phyloP scores from a whole-genome alignment of 2,329 filamentous ascomycete genomes.

The Venturia effusa region DNA sequence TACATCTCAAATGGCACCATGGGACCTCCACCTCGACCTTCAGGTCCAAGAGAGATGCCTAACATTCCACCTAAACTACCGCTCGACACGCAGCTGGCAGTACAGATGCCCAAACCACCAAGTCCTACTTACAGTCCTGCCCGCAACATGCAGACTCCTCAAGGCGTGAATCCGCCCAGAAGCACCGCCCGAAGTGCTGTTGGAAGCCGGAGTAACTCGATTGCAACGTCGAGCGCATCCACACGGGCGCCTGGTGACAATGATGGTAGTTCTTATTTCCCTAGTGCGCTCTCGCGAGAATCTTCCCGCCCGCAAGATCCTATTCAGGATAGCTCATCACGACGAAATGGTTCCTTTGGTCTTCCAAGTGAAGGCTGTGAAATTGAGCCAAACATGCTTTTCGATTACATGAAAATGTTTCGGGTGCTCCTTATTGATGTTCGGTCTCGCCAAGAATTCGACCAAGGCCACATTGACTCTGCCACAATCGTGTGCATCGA shows the following conservation, averaged over 20 bases:
- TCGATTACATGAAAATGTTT: constrained; percentile 56
- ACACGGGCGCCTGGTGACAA: constrained; percentile 29
- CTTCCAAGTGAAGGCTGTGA: constrained; percentile 42
- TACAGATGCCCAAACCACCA: constrained; percentile 56
- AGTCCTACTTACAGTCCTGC: constrained; percentile 72
- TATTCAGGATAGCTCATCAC: background rate
- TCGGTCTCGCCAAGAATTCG: constrained; percentile 66
- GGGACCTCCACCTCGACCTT: constrained; percentile 19
- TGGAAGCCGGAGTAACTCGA: constrained; percentile 41
- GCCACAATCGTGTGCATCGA: constrained; percentile 83
- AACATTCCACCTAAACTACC: constrained; percentile 35
- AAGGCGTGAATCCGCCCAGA: constrained; percentile 53
- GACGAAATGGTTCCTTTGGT: constrained; percentile 31
- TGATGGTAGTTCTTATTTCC: constrained; percentile 32
- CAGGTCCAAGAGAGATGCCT: constrained; percentile 46
- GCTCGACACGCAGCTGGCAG: constrained; percentile 40
- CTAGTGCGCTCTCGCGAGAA: constrained; percentile 15
- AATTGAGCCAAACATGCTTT: constrained; percentile 60
- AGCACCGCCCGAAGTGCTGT: constrained; percentile 55
- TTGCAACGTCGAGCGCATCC: constrained; percentile 23
- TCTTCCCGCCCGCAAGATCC: constrained; percentile 10
- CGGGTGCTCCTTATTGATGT: constrained; percentile 77
- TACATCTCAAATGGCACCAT: constrained; percentile 17
- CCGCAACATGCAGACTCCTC: constrained; percentile 56
- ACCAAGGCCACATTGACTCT: constrained; percentile 79